Conservation (phyloP, 2,329 filamentous ascomycete species). For the Microdochium trichocladiopsis region DNA sequence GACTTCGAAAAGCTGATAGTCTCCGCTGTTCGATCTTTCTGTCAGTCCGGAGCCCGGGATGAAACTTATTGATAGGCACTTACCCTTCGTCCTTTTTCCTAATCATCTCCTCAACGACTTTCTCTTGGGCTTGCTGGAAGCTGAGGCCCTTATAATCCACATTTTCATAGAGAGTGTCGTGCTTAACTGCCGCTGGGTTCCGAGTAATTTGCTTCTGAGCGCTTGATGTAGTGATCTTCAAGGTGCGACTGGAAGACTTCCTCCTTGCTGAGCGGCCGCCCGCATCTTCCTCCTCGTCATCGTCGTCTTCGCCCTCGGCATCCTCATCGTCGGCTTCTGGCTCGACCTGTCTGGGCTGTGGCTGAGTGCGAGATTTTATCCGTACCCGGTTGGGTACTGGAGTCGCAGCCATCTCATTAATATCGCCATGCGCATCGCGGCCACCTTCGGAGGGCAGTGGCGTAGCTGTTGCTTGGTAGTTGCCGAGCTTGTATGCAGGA, state of each 20-base stretch:
- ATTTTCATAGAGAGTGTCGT: conserved; percentile 46
- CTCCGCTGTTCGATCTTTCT: conserved; percentile 44
- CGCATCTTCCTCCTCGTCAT: conserved; percentile 18
- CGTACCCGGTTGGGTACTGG: conserved; percentile 4
- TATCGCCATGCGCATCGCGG: conserved; percentile 5
- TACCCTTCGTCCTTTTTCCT: conserved; percentile 61
- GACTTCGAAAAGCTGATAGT: conserved; percentile 62
- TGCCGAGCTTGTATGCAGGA: conserved; percentile 65
- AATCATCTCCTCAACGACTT: conserved; percentile 70
- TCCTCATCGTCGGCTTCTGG: conserved; percentile 25
- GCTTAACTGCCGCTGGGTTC: conserved; percentile 29
- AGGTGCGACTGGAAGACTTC: conserved; percentile 16
- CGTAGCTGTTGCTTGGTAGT: conserved; percentile 66
- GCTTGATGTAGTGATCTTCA: conserved; percentile 18
- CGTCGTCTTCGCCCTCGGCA: conserved; percentile 19
- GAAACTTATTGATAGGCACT: conserved; percentile 15
- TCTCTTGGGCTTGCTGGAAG: conserved; percentile 83
- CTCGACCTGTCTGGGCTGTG: conserved; percentile 15
- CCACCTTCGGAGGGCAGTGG: conserved; percentile 56
- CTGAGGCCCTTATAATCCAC: conserved; percentile 62
- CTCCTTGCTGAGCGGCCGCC: conserved; percentile 12
- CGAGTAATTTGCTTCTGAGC: conserved; percentile 19
- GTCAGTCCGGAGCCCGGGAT: conserved; percentile 9
- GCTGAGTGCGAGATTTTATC: conserved; percentile 3
- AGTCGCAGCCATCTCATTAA: background rate